Evolutionary conservation across 164 flowering plant species (phyloP), one percentile per base, ranked within the genome.

Genomic region (Magnolia kwangsiensis): DNA sequence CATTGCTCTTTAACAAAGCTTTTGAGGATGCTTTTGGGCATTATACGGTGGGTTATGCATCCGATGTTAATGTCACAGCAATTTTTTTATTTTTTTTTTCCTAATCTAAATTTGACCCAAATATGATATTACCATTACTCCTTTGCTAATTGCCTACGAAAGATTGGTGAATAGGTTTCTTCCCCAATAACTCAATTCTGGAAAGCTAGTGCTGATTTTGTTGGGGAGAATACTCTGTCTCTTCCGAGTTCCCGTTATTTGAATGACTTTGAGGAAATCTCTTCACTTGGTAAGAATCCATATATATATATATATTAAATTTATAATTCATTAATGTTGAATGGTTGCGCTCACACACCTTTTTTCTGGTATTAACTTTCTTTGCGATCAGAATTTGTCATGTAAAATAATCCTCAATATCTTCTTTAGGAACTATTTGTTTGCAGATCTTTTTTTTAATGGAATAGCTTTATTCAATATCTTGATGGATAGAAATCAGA

Each of bases 211-310:
- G 75, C 87, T 78, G 93, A 88, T 78, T 78, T 83, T 77, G 90
- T 81, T 78, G 88, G 77, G 27, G 82, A 84, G 6, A 78, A 74
- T 75, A 51, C 77, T 71, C 69, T 86, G 55, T 82, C 93, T 72
- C 82, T 76, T 69, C 90, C 85, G 50, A 91, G 86, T 83, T 96
- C 99, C 27, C 91, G 98, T 37, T 96, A 91, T 83, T 84, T 89
- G n/a, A 91, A 82, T 83, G 98, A 96, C 83, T 96, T 94, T 83
- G 99, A 96, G 83, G 99, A 96, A 86, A 86, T 92, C 61, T 84
- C 81, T 72, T 78, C 99, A 31, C 92, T 96, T 69, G 99, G 99
- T 96, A 84, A 85, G 66, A 21, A 45, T 37, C 37, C 51, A 8
- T 7, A 37, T 1, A 1, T 18, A n/a, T 16, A 16, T 59, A 11